A percentile compares a stretch with the other conserved stretches of the same genome.
These are phyloP conservation scores for Dendrobium officinale DNA, from an alignment of 106 monocot genomes.

Conservation along the genomic window DNA sequence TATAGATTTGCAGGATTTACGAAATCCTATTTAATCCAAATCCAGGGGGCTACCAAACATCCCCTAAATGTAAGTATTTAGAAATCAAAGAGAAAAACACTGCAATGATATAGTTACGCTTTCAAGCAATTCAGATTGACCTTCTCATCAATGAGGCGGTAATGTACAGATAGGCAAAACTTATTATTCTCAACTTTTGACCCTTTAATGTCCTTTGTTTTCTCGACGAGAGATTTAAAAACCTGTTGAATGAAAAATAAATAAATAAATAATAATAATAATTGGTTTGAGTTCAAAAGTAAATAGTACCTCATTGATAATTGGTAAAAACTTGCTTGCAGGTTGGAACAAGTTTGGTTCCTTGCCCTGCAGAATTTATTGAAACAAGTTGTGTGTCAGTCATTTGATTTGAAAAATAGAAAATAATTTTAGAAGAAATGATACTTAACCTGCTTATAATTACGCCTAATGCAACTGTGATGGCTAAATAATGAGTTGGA, in stretches of 20 bases:
- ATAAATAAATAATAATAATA: too few species aligned
- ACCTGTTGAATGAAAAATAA: slow-evolving; percentile 25
- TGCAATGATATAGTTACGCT: background rate
- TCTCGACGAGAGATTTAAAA: slow-evolving; percentile 64
- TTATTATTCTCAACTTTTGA: slow-evolving; percentile 74
- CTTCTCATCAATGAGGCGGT: slow-evolving; percentile 61
- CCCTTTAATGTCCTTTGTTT: slow-evolving; percentile 48
- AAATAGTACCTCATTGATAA: slow-evolving; percentile 59
- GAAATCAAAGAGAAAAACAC: too few species aligned
- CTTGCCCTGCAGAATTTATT: slow-evolving; percentile 29
- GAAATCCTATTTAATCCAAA: background rate
- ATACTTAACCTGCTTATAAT: slow-evolving; percentile 41
- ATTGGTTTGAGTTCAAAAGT: background rate
- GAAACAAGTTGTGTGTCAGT: background rate
- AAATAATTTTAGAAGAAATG: too few species aligned
- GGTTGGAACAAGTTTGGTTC: slow-evolving; percentile 64
- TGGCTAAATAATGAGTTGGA: slow-evolving; percentile 17
- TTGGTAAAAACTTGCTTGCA: slow-evolving; percentile 64
- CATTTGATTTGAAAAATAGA: too few species aligned
- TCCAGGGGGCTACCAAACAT: too few species aligned
- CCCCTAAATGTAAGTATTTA: background rate
- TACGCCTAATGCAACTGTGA: slow-evolving; percentile 50
- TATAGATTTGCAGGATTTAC: too few species aligned
- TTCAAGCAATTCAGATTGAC: slow-evolving; percentile 22
- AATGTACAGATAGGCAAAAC: slow-evolving; percentile 84